A percentile compares a stretch with the other conserved stretches of the same genome.
phyloP scores from a whole-genome alignment of 2,329 filamentous ascomycete genomes.

The Trichoderma simmonsii region DNA sequence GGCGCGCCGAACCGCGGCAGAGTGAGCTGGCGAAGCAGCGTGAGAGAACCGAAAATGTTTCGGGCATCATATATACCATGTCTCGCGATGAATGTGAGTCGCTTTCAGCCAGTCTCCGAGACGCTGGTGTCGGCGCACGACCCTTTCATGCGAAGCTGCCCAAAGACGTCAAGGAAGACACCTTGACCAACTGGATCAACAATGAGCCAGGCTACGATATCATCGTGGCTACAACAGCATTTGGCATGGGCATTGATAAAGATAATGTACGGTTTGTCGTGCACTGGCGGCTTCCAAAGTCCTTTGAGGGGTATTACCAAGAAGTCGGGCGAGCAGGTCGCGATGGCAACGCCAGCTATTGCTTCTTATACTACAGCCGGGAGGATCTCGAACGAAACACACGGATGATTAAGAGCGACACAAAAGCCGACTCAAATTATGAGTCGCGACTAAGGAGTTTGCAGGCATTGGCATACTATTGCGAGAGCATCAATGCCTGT shows the following conservation, averaged over 20 bases:
- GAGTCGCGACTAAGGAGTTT: slow-evolving; percentile 60
- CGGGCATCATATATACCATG: slow-evolving; percentile 78
- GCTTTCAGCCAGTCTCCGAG: slow-evolving; percentile 62
- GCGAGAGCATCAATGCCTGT: slow-evolving; percentile 71
- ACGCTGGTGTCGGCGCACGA: slow-evolving; percentile 69
- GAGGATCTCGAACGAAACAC: slow-evolving; percentile 78
- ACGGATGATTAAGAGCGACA: slow-evolving; percentile 49
- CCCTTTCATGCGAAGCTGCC: slow-evolving; percentile 69
- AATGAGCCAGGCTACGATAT: slow-evolving; percentile 79
- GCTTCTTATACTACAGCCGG: slow-evolving; percentile 86
- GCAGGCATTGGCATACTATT: slow-evolving; percentile 71
- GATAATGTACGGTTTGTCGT: slow-evolving; percentile 91
- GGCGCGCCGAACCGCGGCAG: slow-evolving; percentile 56
- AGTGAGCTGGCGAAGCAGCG: slow-evolving; percentile 53
- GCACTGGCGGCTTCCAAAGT: slow-evolving; percentile 91
- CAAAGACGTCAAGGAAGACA: slow-evolving; percentile 66
- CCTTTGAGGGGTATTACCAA: slow-evolving; percentile 94
- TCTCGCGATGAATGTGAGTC: slow-evolving; percentile 72
- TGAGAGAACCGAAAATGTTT: slow-evolving; percentile 61
- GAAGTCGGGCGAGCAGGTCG: slow-evolving; percentile 89
- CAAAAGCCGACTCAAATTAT: slow-evolving; percentile 46
- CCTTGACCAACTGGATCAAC: slow-evolving; percentile 67
- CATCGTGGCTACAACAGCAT: slow-evolving; percentile 92
- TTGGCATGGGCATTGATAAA: slow-evolving; percentile 98
- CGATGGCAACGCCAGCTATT: slow-evolving; percentile 82